Conservation (phyloP, 352 stramenopile species). For the Globisporangium heterothallicum region DNA sequence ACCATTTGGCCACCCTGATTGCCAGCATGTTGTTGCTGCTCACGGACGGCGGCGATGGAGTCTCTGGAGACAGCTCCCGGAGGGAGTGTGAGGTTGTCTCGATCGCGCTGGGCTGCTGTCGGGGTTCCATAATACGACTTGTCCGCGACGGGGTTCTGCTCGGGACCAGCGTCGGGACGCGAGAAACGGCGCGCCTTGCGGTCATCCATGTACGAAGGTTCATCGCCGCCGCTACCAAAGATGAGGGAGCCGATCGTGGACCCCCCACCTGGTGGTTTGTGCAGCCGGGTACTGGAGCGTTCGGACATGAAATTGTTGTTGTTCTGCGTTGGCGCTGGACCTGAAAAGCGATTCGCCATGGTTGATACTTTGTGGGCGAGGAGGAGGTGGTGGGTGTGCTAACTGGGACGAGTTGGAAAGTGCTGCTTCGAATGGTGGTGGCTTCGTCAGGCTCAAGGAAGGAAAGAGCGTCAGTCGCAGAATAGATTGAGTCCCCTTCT, state of each 20-base stretch:
- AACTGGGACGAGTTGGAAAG: conserved; percentile 8
- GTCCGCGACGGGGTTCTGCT: conserved; percentile 31
- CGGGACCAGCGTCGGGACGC: conserved; percentile 17
- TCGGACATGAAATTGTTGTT: conserved; percentile 46
- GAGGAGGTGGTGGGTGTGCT: not conserved
- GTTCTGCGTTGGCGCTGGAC: conserved; percentile 19
- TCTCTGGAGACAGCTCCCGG: conserved; percentile 34
- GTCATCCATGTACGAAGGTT: conserved; percentile 45
- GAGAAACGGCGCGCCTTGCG: conserved; percentile 41
- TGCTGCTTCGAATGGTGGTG: too few relatives aligned
- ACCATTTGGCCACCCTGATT: conserved; percentile 4
- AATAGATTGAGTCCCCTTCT: too few relatives aligned
- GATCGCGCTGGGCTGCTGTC: conserved; percentile 27
- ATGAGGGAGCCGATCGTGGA: conserved; percentile 49
- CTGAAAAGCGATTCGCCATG: conserved; percentile 24
- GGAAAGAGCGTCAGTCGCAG: too few relatives aligned
- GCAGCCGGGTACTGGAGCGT: conserved; percentile 34
- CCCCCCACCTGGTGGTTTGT: conserved; percentile 39
- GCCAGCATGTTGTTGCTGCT: conserved; percentile 9
- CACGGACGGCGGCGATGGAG: conserved; percentile 14
- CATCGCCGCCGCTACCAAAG: conserved; percentile 29
- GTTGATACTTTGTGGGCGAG: not conserved
- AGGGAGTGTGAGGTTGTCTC: conserved; percentile 33
- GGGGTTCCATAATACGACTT: conserved; percentile 39
- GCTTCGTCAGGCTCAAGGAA: too few relatives aligned